phyloP scores from a whole-genome alignment of 257 asterid genomes.

The Cordia subcordata region DNA sequence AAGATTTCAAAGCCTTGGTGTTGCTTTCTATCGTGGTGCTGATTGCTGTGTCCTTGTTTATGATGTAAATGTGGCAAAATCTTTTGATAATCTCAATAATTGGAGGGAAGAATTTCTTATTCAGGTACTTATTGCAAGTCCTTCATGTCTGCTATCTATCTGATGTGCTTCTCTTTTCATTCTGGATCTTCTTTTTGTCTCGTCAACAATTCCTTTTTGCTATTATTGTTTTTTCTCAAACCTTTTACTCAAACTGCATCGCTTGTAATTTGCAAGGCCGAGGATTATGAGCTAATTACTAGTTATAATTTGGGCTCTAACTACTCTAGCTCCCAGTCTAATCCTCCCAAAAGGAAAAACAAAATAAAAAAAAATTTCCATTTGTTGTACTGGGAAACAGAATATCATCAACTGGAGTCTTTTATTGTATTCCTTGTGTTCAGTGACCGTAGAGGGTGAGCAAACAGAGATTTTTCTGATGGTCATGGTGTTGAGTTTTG shows the following conservation, averaged over 20 bases:
- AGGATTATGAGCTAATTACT: too few species aligned
- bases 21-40: constrained; percentile 69
- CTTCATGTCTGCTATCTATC: neutral
- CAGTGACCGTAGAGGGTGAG: too few species aligned
- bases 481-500: constrained; percentile 1
- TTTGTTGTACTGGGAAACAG: too few species aligned
- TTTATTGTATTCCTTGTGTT: too few species aligned
- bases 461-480: neutral
- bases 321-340: too few species aligned
- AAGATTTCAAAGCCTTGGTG: constrained; percentile 77
- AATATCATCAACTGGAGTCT: neutral
- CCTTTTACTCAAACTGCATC: too few species aligned
- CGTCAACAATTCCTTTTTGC: neutral
- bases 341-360: too few species aligned
- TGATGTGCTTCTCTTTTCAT: too few species aligned
- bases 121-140: constrained; percentile 31
- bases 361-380: too few species aligned
- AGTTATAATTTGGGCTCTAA: too few species aligned
- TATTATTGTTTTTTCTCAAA: neutral
- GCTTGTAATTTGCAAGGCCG: too few species aligned
- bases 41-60: constrained; percentile 60
- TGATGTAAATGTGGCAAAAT: constrained; percentile 47
- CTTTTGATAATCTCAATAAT: constrained; percentile 55
- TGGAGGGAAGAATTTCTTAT: constrained; percentile 68
- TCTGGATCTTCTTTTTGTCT: neutral